A percentile compares a stretch with the other conserved stretches of the same genome.
Conservation (phyloP, 352 stramenopile genomes). For the Phytophthora syringae region DNA sequence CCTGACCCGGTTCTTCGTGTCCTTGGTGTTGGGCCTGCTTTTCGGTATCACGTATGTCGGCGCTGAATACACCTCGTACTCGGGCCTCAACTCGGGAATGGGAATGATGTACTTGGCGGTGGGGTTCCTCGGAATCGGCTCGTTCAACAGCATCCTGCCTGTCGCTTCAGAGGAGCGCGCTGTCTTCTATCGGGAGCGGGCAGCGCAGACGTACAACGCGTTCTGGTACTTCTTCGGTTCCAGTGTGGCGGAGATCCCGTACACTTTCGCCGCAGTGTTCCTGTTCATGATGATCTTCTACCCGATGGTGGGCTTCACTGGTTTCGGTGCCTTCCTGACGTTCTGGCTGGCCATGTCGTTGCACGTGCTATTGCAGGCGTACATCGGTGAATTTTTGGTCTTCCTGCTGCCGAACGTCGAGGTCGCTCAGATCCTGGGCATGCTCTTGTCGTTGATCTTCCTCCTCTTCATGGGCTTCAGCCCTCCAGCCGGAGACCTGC, state of each 20-base stretch:
- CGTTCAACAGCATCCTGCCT: conserved; percentile 26
- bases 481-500: background rate
- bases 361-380: conserved; percentile 43
- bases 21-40: conserved; percentile 66
- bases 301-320: conserved; percentile 31
- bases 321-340: conserved; percentile 57
- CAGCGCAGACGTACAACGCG: conserved; percentile 25
- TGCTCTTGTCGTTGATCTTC: conserved; percentile 2
- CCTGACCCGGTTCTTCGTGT: conserved; percentile 60
- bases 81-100: conserved; percentile 51
- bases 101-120: conserved; percentile 81
- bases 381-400: conserved; percentile 40
- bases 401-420: conserved; percentile 25
- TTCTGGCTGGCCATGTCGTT: conserved; percentile 51
- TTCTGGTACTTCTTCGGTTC: conserved; percentile 31
- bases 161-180: conserved; percentile 20
- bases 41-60: conserved; percentile 73
- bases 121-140: conserved; percentile 58
- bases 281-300: conserved; percentile 30
- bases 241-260: conserved; percentile 25
- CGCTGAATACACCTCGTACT: conserved; percentile 45
- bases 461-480: conserved; percentile 9
- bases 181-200: conserved; percentile 28
- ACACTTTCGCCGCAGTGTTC: conserved; percentile 14
- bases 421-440: conserved; percentile 11